Base-by-base conservation (phyloP, 305 asterid genomes). In the Fraxinus sp. region DNA sequence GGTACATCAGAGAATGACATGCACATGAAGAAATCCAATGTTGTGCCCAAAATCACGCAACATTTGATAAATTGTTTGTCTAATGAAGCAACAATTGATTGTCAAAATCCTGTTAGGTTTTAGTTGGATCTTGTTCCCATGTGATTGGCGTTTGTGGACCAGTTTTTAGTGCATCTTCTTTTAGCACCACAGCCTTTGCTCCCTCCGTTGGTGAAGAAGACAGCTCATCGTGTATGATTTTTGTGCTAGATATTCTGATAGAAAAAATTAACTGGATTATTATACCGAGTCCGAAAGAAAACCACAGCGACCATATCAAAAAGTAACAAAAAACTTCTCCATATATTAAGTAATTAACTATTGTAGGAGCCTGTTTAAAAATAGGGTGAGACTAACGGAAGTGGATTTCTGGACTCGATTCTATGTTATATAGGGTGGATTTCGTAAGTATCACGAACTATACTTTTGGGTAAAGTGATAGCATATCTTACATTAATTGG, bases 151-250 rank as follows among this genome's bases (percentile, higher is more conserved):
- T 68, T 28, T 11, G 74, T 68, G 74, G 74, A 68, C 74, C 74
- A 68, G 37, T 26, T 11, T 28, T 68, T 68, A 26, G 36, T 68
- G 20, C 37, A 11, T 20, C 74, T 28, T 26, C 74, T 68, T 26
- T 68, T 13, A 68, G 7, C 37, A 88, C 89, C 84, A 82, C 81
- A 55, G 78, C 85, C 74, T 80, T 84, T 77, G 81, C 86, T 80
- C 81, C 74, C 84, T 70, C 84, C 66, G 44, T 72, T 59, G 78
- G 22, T 81, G 79, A 83, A 36, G 71, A 55, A 41, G 83, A 84
- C 90, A 77, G 49, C 83, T 74, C 80, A 62, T 11, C 37, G 37
- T 11, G 37, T 16, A 26, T 7, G 37, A 20, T 3, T 26, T 13
- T 28, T 68, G 8, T 11, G 18, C 74, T 68, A 11, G 39, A 68